phyloP scores from a whole-genome alignment of 2,329 filamentous ascomycete species.

The Ophiocordyceps camponoti-leonardi region DNA sequence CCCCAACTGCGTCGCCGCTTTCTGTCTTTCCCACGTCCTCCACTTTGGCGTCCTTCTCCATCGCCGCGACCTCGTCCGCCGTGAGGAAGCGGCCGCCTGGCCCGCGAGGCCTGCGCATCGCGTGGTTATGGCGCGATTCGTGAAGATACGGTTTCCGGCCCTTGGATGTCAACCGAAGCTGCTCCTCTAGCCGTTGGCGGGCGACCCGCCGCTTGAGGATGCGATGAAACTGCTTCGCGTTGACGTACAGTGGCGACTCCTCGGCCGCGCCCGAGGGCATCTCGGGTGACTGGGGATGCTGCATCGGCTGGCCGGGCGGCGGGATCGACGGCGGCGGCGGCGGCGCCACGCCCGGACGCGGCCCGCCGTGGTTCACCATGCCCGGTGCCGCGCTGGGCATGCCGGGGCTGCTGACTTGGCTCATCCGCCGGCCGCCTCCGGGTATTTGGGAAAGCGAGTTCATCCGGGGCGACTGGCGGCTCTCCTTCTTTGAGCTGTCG shows the following conservation, averaged over 20 bases:
- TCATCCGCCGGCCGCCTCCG: conserved; percentile 48
- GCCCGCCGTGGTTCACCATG: conserved; percentile 52
- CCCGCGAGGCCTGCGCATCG: conserved; percentile 86
- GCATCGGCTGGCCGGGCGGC: conserved; percentile 44
- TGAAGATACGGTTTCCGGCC: conserved; percentile 93
- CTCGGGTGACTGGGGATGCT: conserved; percentile 61
- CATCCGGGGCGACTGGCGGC: conserved; percentile 64
- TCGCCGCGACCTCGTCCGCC: conserved; percentile 82
- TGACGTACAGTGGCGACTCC: conserved; percentile 92
- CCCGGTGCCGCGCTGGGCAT: conserved; percentile 56
- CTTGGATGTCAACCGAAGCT: conserved; percentile 80
- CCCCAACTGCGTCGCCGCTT: conserved; percentile 7
- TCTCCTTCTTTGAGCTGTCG: conserved; percentile 53
- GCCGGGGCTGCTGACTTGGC: conserved; percentile 59
- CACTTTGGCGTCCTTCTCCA: conserved; percentile 48
- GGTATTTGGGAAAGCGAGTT: conserved; percentile 42
- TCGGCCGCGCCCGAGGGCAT: conserved; percentile 56
- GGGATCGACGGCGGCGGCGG: conserved; percentile 46
- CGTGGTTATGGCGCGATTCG: conserved; percentile 94
- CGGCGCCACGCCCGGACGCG: conserved; percentile 32
- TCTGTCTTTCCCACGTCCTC: conserved; percentile 15
- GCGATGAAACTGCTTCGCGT: conserved; percentile 95
- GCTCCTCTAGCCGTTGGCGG: conserved; percentile 83
- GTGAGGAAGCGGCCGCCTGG: conserved; percentile 92
- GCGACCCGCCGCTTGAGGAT: conserved; percentile 90